Evolutionary conservation across 2,329 filamentous ascomycete species (phyloP).

Genomic region (Pyrenochaeta sp.): DNA sequence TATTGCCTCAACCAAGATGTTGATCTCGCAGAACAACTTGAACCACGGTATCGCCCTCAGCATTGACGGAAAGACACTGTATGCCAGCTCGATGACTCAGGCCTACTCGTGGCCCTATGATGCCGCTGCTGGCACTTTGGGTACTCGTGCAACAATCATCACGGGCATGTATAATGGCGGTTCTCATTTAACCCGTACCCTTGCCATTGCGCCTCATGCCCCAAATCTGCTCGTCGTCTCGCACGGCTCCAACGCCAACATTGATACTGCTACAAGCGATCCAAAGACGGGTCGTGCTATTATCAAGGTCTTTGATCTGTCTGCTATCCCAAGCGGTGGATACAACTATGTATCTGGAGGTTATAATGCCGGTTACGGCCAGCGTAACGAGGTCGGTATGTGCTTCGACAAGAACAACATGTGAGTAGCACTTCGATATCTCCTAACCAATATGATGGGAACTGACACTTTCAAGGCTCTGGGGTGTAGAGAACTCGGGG

Average conservation of each 20-base stretch:
- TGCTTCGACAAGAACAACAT: slow-evolving; percentile 49
- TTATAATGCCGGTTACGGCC: slow-evolving; percentile 66
- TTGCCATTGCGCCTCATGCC: slow-evolving; percentile 64
- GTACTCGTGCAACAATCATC: slow-evolving; percentile 61
- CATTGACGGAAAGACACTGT: slow-evolving; percentile 56
- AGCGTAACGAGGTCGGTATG: slow-evolving; percentile 75
- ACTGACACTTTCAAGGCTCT: slow-evolving; percentile 33
- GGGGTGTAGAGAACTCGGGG: slow-evolving; percentile 72
- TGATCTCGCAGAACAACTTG: slow-evolving; percentile 43
- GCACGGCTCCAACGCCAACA: slow-evolving; percentile 68
- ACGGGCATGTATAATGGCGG: slow-evolving; percentile 66
- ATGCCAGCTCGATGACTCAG: slow-evolving; percentile 63
- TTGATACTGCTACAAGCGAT: slow-evolving; percentile 62
- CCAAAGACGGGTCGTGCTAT: slow-evolving; percentile 66
- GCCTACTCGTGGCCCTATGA: slow-evolving; percentile 73
- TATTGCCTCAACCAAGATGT: slow-evolving; percentile 39
- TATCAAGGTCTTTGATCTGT: slow-evolving; percentile 67
- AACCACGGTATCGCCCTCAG: slow-evolving; percentile 62
- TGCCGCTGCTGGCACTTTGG: slow-evolving; percentile 55
- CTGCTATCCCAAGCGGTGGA: slow-evolving; percentile 43
- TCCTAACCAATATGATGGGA: slow-evolving; percentile 1
- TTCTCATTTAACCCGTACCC: slow-evolving; percentile 68
- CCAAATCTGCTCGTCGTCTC: slow-evolving; percentile 69
- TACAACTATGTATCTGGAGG: slow-evolving; percentile 62
- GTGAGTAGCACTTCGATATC: slow-evolving; percentile 54